phyloP scores from a whole-genome alignment of 257 asterid genomes.

The Nicotiana otophora region DNA sequence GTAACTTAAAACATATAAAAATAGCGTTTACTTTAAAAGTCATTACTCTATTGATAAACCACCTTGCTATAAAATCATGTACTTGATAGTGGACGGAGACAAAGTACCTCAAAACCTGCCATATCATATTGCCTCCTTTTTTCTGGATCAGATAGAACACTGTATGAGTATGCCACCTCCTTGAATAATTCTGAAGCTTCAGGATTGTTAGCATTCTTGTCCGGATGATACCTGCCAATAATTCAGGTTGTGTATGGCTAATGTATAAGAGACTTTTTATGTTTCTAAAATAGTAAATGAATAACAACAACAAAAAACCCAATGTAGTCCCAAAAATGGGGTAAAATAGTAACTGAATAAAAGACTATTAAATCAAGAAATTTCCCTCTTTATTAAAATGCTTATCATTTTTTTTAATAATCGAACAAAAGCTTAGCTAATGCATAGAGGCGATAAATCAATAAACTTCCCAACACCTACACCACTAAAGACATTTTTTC shows the following conservation, averaged over 20 bases:
- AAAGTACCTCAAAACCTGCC: slow-evolving; percentile 90
- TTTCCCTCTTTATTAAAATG: neutral
- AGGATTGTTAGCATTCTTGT: slow-evolving; percentile 95
- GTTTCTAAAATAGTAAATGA: neutral
- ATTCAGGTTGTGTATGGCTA: neutral
- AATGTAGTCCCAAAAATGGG: too few relatives aligned
- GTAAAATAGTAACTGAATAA: neutral
- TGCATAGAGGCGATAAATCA: neutral
- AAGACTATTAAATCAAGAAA: neutral
- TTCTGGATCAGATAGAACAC: slow-evolving; percentile 93
- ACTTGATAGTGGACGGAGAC: neutral
- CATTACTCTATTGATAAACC: neutral
- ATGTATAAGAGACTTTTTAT: neutral
- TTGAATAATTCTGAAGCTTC: slow-evolving; percentile 98
- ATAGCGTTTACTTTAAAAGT: neutral
- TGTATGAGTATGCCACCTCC: slow-evolving; percentile 99
- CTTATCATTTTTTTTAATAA: neutral
- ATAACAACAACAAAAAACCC: too few relatives aligned
- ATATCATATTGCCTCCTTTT: slow-evolving; percentile 89
- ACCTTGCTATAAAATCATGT: too few relatives aligned
- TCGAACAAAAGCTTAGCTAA: neutral
- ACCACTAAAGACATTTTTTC: neutral
- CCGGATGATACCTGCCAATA: slow-evolving; percentile 86
- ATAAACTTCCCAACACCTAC: neutral
- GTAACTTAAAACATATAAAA: neutral